These are phyloP conservation scores for Coemansia pectinata DNA, from an alignment of 192 early-diverging fungal genomes.

Conservation along the genomic window DNA sequence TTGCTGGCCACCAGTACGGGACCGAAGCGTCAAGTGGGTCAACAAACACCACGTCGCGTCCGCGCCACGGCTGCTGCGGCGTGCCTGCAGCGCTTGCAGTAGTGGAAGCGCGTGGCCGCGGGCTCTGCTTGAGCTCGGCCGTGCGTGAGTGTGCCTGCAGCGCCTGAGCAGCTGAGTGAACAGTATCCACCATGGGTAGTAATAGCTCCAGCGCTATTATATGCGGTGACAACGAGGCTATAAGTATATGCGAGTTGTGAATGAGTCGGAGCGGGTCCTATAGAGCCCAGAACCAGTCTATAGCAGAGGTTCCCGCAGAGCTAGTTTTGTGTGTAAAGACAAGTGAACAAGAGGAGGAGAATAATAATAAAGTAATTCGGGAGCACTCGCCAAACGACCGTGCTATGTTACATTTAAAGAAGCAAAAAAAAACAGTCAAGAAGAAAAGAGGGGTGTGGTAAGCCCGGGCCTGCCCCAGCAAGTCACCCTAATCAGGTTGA, in stretches of 20 bases:
- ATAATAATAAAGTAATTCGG: conserved; percentile 4
- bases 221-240: neutral
- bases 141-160: conserved; percentile 1
- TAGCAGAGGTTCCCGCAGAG: neutral
- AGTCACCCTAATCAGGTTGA: neutral
- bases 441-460: neutral
- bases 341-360: neutral
- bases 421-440: conserved; percentile 5
- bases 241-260: neutral
- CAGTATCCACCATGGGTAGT: neutral
- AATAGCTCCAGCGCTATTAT: neutral
- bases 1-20: conserved; percentile 68
- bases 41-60: conserved; percentile 63
- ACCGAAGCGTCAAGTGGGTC: conserved; percentile 61
- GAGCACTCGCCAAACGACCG: neutral
- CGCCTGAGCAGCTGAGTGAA: neutral
- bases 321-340: neutral
- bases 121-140: conserved; percentile 11
- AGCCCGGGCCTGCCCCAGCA: neutral
- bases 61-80: conserved; percentile 32
- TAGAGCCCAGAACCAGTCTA: neutral
- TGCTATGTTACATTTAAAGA: neutral
- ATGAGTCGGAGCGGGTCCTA: neutral
- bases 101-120: neutral
- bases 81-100: neutral